Percentiles rank a stretch among this genome's conserved stretches.
phyloP scores from a whole-genome alignment of 148 eudicot species.

The Chenopodium album region DNA sequence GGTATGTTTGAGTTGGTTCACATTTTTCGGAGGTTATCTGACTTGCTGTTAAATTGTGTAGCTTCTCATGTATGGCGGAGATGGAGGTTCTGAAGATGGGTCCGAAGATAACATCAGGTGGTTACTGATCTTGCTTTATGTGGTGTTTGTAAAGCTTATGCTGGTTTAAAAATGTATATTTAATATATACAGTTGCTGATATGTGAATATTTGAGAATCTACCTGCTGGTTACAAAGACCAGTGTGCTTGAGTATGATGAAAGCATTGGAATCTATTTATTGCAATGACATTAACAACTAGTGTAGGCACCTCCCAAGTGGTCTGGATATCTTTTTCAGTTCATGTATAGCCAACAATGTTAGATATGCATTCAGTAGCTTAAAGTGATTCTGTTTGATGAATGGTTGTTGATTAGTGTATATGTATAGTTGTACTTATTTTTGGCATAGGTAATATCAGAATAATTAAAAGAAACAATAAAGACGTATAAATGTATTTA shows the following conservation, averaged over 20 bases:
- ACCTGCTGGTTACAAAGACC: not conserved
- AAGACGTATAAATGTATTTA: not conserved
- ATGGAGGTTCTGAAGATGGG: slow-evolving; percentile 41
- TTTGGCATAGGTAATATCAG: not conserved
- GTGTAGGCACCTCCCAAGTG: not conserved
- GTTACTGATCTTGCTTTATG: not conserved
- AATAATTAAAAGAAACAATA: not conserved
- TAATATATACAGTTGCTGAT: not conserved
- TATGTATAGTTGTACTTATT: not conserved
- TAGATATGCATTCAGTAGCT: not conserved
- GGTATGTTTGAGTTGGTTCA: slow-evolving; percentile 5
- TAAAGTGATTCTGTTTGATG: not conserved
- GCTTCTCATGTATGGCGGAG: slow-evolving; percentile 64
- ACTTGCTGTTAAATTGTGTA: slow-evolving; percentile 28
- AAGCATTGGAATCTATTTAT: not conserved
- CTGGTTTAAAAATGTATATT: no score
- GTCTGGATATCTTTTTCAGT: not conserved
- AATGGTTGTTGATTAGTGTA: not conserved
- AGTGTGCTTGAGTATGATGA: not conserved
- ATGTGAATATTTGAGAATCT: not conserved
- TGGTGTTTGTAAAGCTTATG: not conserved
- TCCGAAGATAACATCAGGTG: slow-evolving; percentile 53
- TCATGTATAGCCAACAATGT: not conserved
- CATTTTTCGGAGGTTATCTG: not conserved
- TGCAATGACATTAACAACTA: not conserved